Conservation (phyloP, 2,329 filamentous ascomycete genomes). For the Thielaviopsis ethacetica region DNA sequence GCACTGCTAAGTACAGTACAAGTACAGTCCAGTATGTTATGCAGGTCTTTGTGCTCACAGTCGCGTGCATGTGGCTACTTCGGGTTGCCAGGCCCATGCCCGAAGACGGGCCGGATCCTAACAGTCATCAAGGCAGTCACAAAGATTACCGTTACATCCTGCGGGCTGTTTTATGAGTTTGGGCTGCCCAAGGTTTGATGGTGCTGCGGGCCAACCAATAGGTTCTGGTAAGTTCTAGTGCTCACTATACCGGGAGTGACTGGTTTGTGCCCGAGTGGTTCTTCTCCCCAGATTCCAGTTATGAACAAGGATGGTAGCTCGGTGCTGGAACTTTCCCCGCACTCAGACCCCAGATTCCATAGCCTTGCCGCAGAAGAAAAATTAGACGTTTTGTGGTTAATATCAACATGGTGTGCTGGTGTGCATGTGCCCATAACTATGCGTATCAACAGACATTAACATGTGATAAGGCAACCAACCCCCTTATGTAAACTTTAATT, state of each 20-base stretch:
- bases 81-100: not conserved
- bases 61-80: not conserved
- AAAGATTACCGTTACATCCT: not conserved
- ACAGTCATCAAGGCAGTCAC: not conserved
- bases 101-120: not conserved
- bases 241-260: not conserved
- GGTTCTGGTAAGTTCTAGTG: not conserved
- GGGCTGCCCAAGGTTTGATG: not conserved
- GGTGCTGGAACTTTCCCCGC: not conserved
- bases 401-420: not conserved
- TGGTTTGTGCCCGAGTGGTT: not conserved
- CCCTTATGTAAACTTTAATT: not conserved
- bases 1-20: too few species aligned
- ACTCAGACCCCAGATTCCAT: not conserved
- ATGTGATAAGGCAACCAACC: not conserved
- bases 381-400: not conserved
- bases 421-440: not conserved
- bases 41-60: not conserved
- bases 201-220: not conserved
- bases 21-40: too few species aligned
- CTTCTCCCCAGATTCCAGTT: not conserved
- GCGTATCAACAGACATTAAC: not conserved
- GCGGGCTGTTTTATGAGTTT: not conserved
- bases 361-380: not conserved
- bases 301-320: not conserved